Conservation (phyloP, 179 eudicot genomes). For the Amaranthus tricolor region DNA sequence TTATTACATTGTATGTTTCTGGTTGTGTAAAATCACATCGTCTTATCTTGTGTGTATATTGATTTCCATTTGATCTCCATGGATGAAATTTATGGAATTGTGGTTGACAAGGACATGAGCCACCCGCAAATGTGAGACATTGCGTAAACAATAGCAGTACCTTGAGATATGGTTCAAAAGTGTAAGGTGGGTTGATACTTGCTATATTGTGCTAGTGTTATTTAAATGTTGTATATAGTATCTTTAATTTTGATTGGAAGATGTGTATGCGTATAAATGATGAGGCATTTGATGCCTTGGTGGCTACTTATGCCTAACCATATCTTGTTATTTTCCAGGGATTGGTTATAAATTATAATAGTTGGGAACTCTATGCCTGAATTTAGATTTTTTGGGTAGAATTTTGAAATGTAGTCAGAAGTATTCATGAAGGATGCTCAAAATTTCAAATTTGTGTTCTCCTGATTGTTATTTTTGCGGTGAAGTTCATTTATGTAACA, state of each 20-base stretch:
- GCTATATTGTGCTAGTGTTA: neutral
- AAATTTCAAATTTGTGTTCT: neutral
- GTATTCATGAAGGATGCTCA: neutral
- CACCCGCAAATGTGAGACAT: slow-evolving; percentile 95
- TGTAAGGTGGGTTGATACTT: slow-evolving; percentile 68
- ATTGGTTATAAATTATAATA: neutral
- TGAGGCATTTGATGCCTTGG: neutral
- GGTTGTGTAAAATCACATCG: no score
- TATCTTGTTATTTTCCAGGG: neutral
- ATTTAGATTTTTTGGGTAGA: no score
- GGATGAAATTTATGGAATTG: slow-evolving; percentile 59
- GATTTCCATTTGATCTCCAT: no score
- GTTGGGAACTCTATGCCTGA: neutral
- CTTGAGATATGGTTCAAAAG: slow-evolving; percentile 95
- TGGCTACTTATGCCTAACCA: no score
- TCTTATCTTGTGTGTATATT: no score
- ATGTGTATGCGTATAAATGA: neutral
- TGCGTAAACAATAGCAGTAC: slow-evolving; percentile 80
- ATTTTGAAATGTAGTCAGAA: neutral
- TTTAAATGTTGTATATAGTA: neutral
- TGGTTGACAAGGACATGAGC: slow-evolving; percentile 98
- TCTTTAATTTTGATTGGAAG: neutral
- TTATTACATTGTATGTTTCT: no score
- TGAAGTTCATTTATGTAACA: neutral
- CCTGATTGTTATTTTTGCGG: neutral